Evolutionary conservation across 2,329 filamentous ascomycete species (phyloP), one percentile per base, ranked within the genome.

Genomic region (Neofusicoccum ribis): DNA sequence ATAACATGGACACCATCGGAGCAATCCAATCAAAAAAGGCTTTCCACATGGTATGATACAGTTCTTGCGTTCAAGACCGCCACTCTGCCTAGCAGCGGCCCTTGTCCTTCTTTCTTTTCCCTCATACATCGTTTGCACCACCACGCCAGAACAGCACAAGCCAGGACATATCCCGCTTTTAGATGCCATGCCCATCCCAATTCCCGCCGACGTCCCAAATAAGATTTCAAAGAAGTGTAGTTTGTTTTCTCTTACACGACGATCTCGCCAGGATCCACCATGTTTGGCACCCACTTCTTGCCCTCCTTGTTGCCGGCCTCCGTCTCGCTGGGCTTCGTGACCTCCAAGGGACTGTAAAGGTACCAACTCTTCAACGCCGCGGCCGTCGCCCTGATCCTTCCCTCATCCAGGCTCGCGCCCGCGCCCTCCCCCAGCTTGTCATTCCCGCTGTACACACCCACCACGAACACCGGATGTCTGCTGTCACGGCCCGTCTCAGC

Each of bases 381-480:
- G 73, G 96, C 93, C 43, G 91, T 88, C 20, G 95, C 95, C 76
- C 91, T 86, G 68, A 86, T 84, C 68, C 92, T 87, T 37, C 91
- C 94, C 72, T 92, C 86, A 69, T 92, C 84, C 65, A 98, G 82
- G 77, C 86, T 93, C 56, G 89, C 82, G 27, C 91, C 95, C 20
- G 89, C 85, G n/a, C 89, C 95, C 81, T 99, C 94, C 64, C 94
- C 95, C 47, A 99, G 84, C 84, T 95, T 94, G 76, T 99, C 93
- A 67, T 85, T 83, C 60, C 94, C 95, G 70, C 91, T 96, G 82
- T 91, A 99, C 67, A 99, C 93, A 66, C 94, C 95, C 14, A 99
- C 93, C 36, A 97, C 88, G 73, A 90, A 98, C 15, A 99, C 95
- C 15, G 95, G 94, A 66, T 91, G 91, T 76, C 91, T 87, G 72